Conservation (phyloP, 176 grass and related monocot genomes). For the Phoenix dactylifera region DNA sequence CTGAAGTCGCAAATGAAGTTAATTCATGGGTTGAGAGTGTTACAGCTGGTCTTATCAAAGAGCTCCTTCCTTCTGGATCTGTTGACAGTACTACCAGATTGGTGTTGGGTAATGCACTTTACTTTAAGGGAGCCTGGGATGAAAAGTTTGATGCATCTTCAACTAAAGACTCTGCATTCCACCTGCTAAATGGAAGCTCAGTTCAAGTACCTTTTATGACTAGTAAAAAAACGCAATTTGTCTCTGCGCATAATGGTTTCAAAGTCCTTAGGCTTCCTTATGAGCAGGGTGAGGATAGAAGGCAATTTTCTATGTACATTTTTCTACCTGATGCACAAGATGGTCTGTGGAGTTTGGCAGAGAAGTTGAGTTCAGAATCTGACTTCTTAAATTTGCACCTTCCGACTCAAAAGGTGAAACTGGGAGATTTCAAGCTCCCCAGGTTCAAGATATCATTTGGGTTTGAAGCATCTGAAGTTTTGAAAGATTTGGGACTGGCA, state of each 20-base stretch:
- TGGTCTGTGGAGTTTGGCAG: conserved; percentile 45
- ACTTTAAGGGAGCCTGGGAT: conserved; percentile 71
- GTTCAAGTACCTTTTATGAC: conserved; percentile 64
- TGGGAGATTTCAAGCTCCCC: conserved; percentile 53
- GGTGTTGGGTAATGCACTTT: conserved; percentile 66
- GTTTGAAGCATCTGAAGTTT: conserved; percentile 40
- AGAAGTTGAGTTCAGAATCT: conserved; percentile 39
- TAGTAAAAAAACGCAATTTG: conserved; percentile 33
- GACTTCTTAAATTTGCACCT: conserved; percentile 45
- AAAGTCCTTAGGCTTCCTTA: conserved; percentile 71
- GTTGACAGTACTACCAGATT: conserved; percentile 42
- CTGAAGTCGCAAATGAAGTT: conserved; percentile 41
- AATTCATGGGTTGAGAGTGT: conserved; percentile 62
- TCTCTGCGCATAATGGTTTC: conserved; percentile 30
- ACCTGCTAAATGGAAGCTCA: conserved; percentile 47
- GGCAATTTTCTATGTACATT: conserved; percentile 77
- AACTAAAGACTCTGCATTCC: conserved; percentile 40
- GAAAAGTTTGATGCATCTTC: conserved; percentile 60
- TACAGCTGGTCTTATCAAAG: conserved; percentile 58
- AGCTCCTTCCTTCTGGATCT: conserved; percentile 45
- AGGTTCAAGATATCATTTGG: conserved; percentile 79
- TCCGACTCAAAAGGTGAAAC: conserved; percentile 31
- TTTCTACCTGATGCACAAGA: conserved; percentile 49
- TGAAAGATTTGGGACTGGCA: conserved; percentile 46
- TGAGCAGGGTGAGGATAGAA: conserved; percentile 49